These are phyloP conservation scores for Arthrinium phaeospermum DNA, from an alignment of 2,329 filamentous ascomycete species.

Conservation along the genomic window DNA sequence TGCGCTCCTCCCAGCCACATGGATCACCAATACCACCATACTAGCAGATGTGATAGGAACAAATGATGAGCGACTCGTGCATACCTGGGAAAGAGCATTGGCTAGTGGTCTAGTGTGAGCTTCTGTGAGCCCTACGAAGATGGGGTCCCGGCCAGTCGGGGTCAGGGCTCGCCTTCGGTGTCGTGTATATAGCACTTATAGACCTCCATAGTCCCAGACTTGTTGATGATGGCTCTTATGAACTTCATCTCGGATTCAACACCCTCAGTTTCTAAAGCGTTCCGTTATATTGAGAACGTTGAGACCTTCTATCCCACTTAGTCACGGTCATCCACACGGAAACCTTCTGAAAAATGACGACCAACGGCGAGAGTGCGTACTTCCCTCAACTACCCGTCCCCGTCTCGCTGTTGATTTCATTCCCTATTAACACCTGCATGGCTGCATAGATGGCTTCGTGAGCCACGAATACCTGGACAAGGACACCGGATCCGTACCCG, in stretches of 20 bases:
- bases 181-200: neutral
- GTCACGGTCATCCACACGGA: neutral
- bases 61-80: constrained; percentile 11
- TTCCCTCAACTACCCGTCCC: neutral
- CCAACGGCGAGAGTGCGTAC: neutral
- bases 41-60: neutral
- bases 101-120: neutral
- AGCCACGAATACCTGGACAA: constrained; percentile 6
- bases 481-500: neutral
- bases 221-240: neutral
- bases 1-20: neutral
- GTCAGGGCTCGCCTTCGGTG: neutral
- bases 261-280: neutral
- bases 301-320: neutral
- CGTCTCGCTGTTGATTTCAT: neutral
- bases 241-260: neutral
- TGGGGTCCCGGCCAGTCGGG: constrained; percentile 6
- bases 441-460: neutral
- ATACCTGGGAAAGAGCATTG: neutral
- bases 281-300: neutral
- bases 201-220: neutral
- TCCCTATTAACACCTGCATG: neutral
- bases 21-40: neutral
- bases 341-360: neutral
- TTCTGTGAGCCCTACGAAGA: constrained; percentile 8